Base-by-base conservation (phyloP, 202 grass and related monocot species). In the Saccharum hybrid region DNA sequence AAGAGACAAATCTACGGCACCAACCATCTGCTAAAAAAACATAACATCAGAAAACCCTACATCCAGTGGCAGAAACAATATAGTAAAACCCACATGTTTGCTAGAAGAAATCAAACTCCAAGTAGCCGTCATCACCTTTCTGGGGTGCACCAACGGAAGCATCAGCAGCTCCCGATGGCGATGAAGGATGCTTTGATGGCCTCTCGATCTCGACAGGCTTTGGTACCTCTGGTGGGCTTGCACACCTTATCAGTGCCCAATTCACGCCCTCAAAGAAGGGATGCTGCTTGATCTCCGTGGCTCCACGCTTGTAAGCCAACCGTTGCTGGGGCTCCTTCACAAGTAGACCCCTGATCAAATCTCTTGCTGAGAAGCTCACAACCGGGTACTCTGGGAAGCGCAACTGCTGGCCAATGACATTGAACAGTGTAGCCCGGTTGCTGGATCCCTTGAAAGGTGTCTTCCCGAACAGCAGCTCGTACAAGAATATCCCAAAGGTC, bases 241-340 rank as follows among this genome's bases (percentile, higher is more conserved):
- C 90, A 59, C 93, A 95, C 45, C 93, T 83, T 41, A 95, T 92
- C 83, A 95, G 68, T 0, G 93, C 90, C 93, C 93, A 95, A 7
- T 92, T 95, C 4, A 92, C 83, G 13, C 93, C 93, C 64, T 94
- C 92, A 0, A 94, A 94, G 81, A 94, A 94, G 0, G 90, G 89
- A 70, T 94, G 93, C 51, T 94, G 93, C 33, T 92, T 94, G 59
- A 94, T 87, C 90, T 94, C 93, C 4, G 92, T 92, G 63, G 92
- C 92, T 0, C 92, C 90, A 31, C 87, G 90, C 80, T 86, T 94
- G 74, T 88, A 92, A 22, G 87, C 92, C 49, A 94, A 60, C 66
- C 92, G 83, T 18, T 90, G 85, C 74, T 88, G 79, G 42, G 92
- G 92, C 11, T 94, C 93, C 80, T 92, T 94, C 56, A 94, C 90